Evolutionary conservation across 164 flowering plant genomes (phyloP).

Genomic region (Tetracentron sinense): DNA sequence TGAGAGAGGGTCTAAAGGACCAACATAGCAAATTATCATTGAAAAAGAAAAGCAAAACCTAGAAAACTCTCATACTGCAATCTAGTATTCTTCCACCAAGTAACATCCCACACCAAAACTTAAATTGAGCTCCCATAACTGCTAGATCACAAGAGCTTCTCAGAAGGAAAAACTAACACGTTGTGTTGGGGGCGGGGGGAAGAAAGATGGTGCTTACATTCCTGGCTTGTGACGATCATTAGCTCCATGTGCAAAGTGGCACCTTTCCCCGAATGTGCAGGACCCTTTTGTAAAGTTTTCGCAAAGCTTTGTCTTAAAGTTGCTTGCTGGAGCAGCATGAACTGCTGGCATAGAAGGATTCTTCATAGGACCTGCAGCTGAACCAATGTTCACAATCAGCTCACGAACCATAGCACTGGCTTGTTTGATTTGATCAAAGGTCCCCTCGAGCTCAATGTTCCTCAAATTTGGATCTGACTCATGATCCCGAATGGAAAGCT

Average conservation of each 20-base stretch:
- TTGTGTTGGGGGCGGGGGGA: no score
- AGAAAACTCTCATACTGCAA: constrained; percentile 1
- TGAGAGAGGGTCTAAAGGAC: neutral
- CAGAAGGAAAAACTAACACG: neutral
- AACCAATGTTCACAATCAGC: constrained; percentile 45
- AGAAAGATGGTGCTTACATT: constrained; percentile 23
- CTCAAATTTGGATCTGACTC: constrained; percentile 76
- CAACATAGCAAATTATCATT: neutral
- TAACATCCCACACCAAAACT: constrained; percentile 8
- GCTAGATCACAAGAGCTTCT: constrained; percentile 3
- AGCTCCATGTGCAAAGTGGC: constrained; percentile 77
- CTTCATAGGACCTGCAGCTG: constrained; percentile 20
- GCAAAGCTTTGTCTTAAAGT: constrained; percentile 68
- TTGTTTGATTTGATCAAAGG: constrained; percentile 80
- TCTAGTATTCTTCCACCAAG: constrained; percentile 3
- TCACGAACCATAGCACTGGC: constrained; percentile 84
- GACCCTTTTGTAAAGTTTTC: constrained; percentile 60
- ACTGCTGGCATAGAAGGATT: constrained; percentile 9
- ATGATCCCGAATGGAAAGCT: constrained; percentile 84
- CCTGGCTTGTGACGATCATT: constrained; percentile 46
- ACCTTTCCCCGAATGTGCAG: constrained; percentile 69
- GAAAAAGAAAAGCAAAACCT: no score
- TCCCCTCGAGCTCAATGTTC: no score
- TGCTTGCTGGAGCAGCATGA: constrained; percentile 27
- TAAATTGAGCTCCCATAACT: constrained; percentile 5